Percentiles rank a stretch among this genome's conserved stretches.
Evolutionary conservation across 164 flowering plant genomes (phyloP).

Genomic region (Stephania yunnanensis): DNA sequence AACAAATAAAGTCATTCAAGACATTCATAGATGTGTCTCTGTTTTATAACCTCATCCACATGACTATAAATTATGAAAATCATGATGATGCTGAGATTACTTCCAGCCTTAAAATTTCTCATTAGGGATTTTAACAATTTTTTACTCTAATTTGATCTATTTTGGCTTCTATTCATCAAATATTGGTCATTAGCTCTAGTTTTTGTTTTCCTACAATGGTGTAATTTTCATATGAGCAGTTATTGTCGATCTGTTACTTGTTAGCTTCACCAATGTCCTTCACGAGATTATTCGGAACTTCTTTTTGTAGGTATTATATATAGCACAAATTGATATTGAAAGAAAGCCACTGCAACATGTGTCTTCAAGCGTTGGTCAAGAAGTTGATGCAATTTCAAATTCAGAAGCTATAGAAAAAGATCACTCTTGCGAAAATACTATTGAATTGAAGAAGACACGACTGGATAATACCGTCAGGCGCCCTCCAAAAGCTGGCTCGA

Average conservation of each 20-base stretch:
- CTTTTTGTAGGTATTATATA: conserved; percentile 58
- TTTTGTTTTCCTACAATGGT: too few species aligned
- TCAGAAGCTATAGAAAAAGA: conserved; percentile 21
- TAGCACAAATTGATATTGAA: conserved; percentile 58
- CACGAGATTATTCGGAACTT: not conserved
- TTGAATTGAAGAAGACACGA: conserved; percentile 37
- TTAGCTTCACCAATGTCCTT: not conserved
- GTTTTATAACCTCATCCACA: too few species aligned
- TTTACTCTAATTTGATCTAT: too few species aligned
- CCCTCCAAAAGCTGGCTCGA: conserved; percentile 54
- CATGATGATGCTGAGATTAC: too few species aligned
- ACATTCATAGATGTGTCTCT: too few species aligned
- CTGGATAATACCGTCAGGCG: conserved; percentile 50
- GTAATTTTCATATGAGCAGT: not conserved
- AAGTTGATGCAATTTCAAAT: conserved; percentile 25
- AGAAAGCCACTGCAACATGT: conserved; percentile 27
- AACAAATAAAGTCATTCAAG: too few species aligned
- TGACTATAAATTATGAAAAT: too few species aligned
- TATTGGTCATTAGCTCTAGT: too few species aligned
- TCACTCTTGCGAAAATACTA: conserved; percentile 15
- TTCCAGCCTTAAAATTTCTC: too few species aligned
- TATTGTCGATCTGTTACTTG: not conserved
- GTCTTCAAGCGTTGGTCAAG: conserved; percentile 26
- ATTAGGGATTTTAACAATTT: too few species aligned
- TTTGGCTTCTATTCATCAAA: too few species aligned